phyloP scores from a whole-genome alignment of 2,329 filamentous ascomycete genomes.

The Emmonsia crescens region DNA sequence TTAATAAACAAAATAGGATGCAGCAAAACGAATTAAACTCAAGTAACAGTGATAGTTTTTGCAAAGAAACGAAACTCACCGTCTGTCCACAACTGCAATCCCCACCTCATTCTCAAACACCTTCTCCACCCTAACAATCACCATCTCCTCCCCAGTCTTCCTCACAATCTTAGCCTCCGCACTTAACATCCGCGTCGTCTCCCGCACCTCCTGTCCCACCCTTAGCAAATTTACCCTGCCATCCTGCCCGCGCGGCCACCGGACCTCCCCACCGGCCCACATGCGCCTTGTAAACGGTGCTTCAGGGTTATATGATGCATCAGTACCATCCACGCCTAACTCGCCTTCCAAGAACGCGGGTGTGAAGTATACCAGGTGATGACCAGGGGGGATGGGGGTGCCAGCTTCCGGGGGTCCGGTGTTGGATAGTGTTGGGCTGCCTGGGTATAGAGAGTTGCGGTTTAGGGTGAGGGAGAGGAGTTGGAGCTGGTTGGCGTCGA shows the following conservation, averaged over 20 bases:
- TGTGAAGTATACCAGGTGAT: constrained; percentile 56
- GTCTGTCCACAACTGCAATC: constrained; percentile 43
- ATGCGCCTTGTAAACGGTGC: constrained; percentile 52
- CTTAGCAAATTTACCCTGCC: constrained; percentile 33
- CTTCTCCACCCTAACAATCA: constrained; percentile 55
- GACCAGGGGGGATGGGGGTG: constrained; percentile 46
- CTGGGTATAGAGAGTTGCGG: constrained; percentile 35
- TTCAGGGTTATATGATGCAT: constrained; percentile 49
- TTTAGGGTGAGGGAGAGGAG: constrained; percentile 50
- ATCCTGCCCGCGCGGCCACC: constrained; percentile 35
- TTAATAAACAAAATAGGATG: too few species aligned
- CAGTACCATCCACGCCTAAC: constrained; percentile 51
- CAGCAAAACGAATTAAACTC: background rate
- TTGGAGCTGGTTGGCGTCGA: constrained; percentile 55
- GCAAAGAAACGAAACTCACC: constrained; percentile 26
- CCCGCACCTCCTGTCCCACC: constrained; percentile 46
- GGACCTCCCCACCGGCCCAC: constrained; percentile 56
- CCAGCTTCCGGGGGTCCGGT: constrained; percentile 29
- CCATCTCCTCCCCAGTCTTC: constrained; percentile 48
- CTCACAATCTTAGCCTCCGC: constrained; percentile 46
- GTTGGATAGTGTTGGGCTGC: constrained; percentile 17
- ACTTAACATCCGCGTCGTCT: constrained; percentile 46
- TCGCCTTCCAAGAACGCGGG: constrained; percentile 44
- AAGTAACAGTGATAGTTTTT: background rate
- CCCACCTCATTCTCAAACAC: constrained; percentile 44